Base-by-base conservation (phyloP, 164 flowering plant genomes). In the Stephania yunnanensis region DNA sequence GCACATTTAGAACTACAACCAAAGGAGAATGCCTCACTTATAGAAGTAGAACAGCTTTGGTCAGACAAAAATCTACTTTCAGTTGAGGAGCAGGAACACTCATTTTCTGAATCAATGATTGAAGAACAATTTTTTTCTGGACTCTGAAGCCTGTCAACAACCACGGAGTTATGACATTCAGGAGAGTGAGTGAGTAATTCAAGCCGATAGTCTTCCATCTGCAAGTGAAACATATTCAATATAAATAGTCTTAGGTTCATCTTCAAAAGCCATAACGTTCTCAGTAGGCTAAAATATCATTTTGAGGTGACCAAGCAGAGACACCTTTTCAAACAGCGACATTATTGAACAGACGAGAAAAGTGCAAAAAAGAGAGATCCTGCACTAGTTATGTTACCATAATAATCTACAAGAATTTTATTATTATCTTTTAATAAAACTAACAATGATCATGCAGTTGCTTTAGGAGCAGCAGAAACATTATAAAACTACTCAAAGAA, bases 151-250 rank as follows among this genome's bases (percentile, higher is more conserved):
- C 77, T 76, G 71, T 69, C 44, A 45, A 64, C n/a, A 48, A 71
- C 42, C 61, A 69, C 22, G 3, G 78, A 77, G 78, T 55, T 69
- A 72, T 58, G 74, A 69, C 69, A 77, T 64, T 76, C 85, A 48
- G 78, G 68, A 79, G 87, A 73, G 77, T 71, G 79, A 25, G 79
- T 80, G 69, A 75, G 69, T 72, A 68, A 53, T 67, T 78, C 82
- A 72, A 74, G 78, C 45, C 84, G 76, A 82, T 75, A 73, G 36
- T 89, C 84, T 81, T 88, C 87, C 80, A 84, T 78, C 94, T 90
- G 77, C 73, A 74, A 66, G 31, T 15, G 76, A 81, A 48, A 64
- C 68, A 80, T 31, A 2, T 1, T 42, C 71, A 82, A 7, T 31
- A 44, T 10, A 73, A 13, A 15, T 61, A 10, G 20, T n/a, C 75